A percentile compares a stretch with the other conserved stretches of the same genome.
These are phyloP conservation scores for Heterobasidion irregulare DNA, from an alignment of 1,284 basidiomycete species.

Conservation along the genomic window DNA sequence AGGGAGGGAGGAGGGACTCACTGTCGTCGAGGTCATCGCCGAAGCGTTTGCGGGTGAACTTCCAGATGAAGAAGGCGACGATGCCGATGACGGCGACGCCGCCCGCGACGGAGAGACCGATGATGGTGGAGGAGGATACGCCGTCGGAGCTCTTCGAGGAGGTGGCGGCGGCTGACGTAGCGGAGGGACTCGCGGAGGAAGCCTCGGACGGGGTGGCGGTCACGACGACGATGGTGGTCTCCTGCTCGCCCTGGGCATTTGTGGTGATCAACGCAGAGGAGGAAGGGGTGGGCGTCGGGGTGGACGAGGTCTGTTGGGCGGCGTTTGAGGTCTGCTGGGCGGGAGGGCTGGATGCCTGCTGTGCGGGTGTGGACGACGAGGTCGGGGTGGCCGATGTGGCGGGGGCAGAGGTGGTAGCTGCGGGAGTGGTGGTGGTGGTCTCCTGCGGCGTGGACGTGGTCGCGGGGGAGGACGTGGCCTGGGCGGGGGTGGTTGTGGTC, in stretches of 20 bases:
- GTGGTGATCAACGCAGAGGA: conserved; percentile 12
- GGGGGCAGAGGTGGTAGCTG: conserved; percentile 7
- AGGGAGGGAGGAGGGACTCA: conserved; percentile 27
- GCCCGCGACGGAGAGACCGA: conserved; percentile 72
- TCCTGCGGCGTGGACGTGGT: background rate
- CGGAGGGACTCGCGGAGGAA: conserved; percentile 9
- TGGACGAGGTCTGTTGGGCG: conserved; percentile 10
- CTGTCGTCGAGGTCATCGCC: conserved; percentile 63
- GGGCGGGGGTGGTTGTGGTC: conserved; percentile 8
- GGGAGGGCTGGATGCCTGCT: conserved; percentile 11
- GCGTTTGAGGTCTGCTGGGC: conserved; percentile 14
- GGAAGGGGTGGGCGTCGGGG: conserved; percentile 5
- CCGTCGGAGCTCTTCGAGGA: conserved; percentile 15
- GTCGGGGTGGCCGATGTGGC: conserved; percentile 9
- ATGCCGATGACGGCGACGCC: conserved; percentile 64
- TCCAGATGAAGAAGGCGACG: conserved; percentile 71
- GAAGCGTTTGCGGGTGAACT: conserved; percentile 71
- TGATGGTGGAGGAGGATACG: conserved; percentile 59
- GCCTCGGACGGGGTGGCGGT: conserved; percentile 9
- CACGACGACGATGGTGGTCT: conserved; percentile 14
- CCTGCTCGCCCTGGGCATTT: conserved; percentile 14
- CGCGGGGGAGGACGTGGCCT: conserved; percentile 4
- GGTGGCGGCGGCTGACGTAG: conserved; percentile 8
- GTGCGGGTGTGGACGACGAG: background rate
- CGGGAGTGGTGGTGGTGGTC: background rate